Base-by-base conservation (phyloP, 2,329 filamentous ascomycete species). In the Verticillium albo-atrum region DNA sequence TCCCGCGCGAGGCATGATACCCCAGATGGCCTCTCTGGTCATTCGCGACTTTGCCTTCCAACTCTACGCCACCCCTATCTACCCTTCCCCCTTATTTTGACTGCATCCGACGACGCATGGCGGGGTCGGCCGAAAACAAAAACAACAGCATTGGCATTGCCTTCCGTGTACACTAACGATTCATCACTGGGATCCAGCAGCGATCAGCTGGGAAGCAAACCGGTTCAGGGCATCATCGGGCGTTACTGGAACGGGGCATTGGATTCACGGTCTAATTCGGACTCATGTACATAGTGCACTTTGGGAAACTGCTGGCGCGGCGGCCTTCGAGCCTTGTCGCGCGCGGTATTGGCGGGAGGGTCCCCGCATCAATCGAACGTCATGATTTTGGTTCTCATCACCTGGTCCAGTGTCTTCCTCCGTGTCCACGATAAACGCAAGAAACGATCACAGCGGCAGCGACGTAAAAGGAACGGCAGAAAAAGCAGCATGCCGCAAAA, bases 141-240 rank as follows among this genome's bases (percentile, higher is more conserved):
- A 14, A 15, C 23, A 56, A 56, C 25, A 56, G 54, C 54, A 56
- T 42, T 26, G 34, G 27, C 37, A 47, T 47, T 47, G 20, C 37
- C 37, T 47, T 47, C n/a, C 54, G n/a, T 56, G 54, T 56, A 56
- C 54, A 56, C 15, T 56, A 56, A 56, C 54, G 54, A 56, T 37
- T 42, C 34, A 42, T 27, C 34, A n/a, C 23, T 42, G 53, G 54
- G 23, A 10, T 42, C 54, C 54, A 23, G 23, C 34, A 42, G 6
- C 23, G 12, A 27, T 37, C 14, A 26, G 23, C 34, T 26, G 32
- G 34, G 14, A 42, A 7, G 6, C 10, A 27, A 27, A n/a, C 20
- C 34, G 54, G 34, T 42, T 30, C 34, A 25, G 54, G 54, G 54
- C 54, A 56, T 56, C 23, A 56, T 42, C 54, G 15, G 54, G 54